A percentile compares a stretch with the other conserved stretches of the same genome.
Conservation (phyloP, 148 eudicot genomes). For the Silene latifolia region DNA sequence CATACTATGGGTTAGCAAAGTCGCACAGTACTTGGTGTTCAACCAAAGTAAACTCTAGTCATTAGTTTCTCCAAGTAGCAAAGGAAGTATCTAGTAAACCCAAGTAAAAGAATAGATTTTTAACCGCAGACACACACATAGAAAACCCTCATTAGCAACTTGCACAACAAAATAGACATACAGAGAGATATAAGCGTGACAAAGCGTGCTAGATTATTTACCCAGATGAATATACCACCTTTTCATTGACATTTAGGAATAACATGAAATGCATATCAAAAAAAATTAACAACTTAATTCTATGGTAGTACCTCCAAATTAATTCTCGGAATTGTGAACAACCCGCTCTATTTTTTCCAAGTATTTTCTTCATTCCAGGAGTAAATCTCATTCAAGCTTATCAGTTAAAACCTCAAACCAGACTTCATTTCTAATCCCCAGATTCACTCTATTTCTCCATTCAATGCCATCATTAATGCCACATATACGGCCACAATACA, state of each 20-base stretch:
- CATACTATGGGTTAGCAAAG: too few relatives aligned
- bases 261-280: too few relatives aligned
- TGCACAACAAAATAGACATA: too few relatives aligned
- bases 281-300: background rate
- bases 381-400: background rate
- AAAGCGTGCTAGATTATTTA: background rate
- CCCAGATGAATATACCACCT: background rate
- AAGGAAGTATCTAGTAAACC: background rate
- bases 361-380: background rate
- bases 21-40: too few relatives aligned
- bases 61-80: too few relatives aligned
- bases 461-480: constrained; percentile 4
- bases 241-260: too few relatives aligned
- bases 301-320: background rate
- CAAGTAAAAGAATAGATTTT: too few relatives aligned
- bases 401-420: too few relatives aligned
- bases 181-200: background rate
- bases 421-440: too few relatives aligned
- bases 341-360: background rate
- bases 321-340: background rate
- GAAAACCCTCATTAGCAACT: background rate
- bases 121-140: background rate
- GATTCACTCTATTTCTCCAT: background rate
- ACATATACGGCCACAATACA: background rate
- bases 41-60: too few relatives aligned